Conservation (phyloP, 495 filamentous ascomycete genomes). For the Penicillium odoratum region DNA sequence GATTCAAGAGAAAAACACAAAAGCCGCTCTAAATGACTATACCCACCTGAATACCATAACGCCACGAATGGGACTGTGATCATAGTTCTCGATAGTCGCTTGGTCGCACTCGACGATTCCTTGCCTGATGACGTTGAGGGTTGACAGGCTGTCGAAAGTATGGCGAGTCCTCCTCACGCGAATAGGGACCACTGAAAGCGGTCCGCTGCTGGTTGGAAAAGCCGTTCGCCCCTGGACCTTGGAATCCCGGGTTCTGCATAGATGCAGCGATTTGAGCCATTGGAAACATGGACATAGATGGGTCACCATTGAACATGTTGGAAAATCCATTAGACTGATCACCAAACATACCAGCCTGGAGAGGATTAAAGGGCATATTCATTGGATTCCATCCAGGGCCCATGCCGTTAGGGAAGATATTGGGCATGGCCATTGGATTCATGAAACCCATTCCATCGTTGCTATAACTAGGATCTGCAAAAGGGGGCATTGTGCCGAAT, state of each 20-base stretch:
- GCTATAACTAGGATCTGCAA: slow-evolving; percentile 42
- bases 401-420: slow-evolving; percentile 47
- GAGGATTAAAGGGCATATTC: slow-evolving; percentile 48
- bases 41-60: neutral
- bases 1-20: slow-evolving; percentile 2
- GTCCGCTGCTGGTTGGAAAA: slow-evolving; percentile 76
- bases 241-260: slow-evolving; percentile 36
- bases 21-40: slow-evolving; percentile 3
- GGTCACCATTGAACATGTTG: slow-evolving; percentile 46
- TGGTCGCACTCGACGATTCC: slow-evolving; percentile 73
- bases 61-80: slow-evolving; percentile 15
- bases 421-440: slow-evolving; percentile 55
- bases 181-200: slow-evolving; percentile 57
- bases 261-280: slow-evolving; percentile 33
- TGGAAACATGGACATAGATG: slow-evolving; percentile 39
- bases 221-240: slow-evolving; percentile 38
- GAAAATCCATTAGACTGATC: slow-evolving; percentile 38
- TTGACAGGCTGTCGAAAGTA: slow-evolving; percentile 98
- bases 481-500: slow-evolving; percentile 37
- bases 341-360: slow-evolving; percentile 50
- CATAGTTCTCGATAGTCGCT: slow-evolving; percentile 88
- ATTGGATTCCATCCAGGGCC: slow-evolving; percentile 49
- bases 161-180: slow-evolving; percentile 81
- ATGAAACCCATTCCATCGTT: slow-evolving; percentile 49
- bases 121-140: slow-evolving; percentile 83